Evolutionary conservation across 768 basidiomycete genomes (phyloP).

Genomic region (Mycena maculata): DNA sequence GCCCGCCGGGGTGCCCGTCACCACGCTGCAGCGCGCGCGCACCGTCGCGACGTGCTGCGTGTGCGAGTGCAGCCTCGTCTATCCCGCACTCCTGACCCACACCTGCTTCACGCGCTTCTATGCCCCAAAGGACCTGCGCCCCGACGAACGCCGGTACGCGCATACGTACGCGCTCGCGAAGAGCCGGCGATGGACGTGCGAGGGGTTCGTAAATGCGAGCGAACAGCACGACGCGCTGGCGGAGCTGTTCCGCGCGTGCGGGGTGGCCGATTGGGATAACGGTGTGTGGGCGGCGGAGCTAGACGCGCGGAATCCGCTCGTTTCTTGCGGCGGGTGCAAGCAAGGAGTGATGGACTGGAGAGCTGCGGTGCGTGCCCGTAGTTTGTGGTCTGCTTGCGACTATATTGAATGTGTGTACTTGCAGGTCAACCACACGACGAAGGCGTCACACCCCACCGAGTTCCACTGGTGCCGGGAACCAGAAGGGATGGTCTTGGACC

Average conservation of each 20-base stretch:
- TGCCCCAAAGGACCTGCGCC: not conserved
- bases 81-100: not conserved
- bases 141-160: not conserved
- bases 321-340: not conserved
- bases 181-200: not conserved
- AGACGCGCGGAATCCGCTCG: not conserved
- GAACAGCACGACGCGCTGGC: not conserved
- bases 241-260: not conserved
- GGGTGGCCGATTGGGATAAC: not conserved
- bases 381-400: not conserved
- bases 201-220: not conserved
- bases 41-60: not conserved
- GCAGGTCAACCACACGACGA: not conserved
- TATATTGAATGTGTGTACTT: not conserved
- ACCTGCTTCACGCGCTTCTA: not conserved
- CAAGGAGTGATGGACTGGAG: not conserved
- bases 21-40: not conserved
- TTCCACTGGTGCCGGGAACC: not conserved
- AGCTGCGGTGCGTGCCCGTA: not conserved
- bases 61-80: not conserved
- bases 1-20: not conserved
- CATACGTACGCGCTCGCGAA: not conserved
- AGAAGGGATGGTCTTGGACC: too few species aligned
- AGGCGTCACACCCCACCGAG: not conserved
- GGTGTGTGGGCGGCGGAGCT: not conserved